A percentile compares a stretch with the other conserved stretches of the same genome.
Evolutionary conservation across 805 yeast species (phyloP).

Genomic region (Yamadazyma phyllophila): DNA sequence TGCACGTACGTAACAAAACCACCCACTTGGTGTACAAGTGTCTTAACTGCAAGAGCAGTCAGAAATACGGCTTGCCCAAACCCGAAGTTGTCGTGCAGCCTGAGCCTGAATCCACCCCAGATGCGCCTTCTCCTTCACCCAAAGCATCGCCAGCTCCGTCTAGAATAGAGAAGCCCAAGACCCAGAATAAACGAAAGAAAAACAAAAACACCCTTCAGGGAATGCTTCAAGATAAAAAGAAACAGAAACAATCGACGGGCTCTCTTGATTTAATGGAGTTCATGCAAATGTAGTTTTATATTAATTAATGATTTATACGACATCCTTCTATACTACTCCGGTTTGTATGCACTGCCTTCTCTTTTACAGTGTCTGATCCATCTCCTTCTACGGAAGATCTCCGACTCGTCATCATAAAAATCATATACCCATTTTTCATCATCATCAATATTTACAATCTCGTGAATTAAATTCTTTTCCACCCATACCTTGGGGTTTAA

Average conservation of each 20-base stretch:
- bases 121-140: no score
- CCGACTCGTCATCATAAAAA: conserved; percentile 27
- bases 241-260: conserved; percentile 18
- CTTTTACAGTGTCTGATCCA: conserved; percentile 48
- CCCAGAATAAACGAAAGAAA: conserved; percentile 44
- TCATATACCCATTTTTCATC: conserved; percentile 90
- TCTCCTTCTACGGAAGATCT: conserved; percentile 58
- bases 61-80: conserved; percentile 1
- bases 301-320: neutral
- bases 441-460: conserved; percentile 58
- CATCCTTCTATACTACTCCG: neutral
- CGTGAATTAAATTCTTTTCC: conserved; percentile 43
- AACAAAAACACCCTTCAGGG: conserved; percentile 43
- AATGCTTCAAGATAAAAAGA: conserved; percentile 42
- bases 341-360: neutral
- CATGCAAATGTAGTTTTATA: conserved; percentile 27
- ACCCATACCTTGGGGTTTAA: conserved; percentile 67
- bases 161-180: conserved; percentile 16
- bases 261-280: conserved; percentile 51
- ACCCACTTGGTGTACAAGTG: conserved; percentile 10
- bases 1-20: conserved; percentile 1
- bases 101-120: neutral
- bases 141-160: neutral
- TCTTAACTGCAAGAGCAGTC: conserved; percentile 15
- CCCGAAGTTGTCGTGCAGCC: neutral